phyloP scores from a whole-genome alignment of 257 asterid genomes.

The Salvia hispanica region DNA sequence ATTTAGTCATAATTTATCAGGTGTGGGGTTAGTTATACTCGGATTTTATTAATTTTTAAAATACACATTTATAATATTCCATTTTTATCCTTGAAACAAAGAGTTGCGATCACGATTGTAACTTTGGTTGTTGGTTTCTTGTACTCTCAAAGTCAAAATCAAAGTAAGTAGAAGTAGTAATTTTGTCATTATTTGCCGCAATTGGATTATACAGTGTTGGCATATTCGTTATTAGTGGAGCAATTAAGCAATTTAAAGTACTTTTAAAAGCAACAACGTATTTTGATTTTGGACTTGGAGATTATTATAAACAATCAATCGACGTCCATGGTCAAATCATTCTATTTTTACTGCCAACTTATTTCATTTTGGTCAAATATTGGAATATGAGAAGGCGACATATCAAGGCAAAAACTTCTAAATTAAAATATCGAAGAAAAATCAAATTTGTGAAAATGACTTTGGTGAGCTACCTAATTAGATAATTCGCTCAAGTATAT shows the following conservation, averaged over 20 bases:
- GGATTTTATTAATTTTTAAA: too few relatives aligned
- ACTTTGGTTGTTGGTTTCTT: constrained; percentile 15
- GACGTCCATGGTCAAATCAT: constrained; percentile 29
- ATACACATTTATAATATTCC: not conserved
- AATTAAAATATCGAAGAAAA: not conserved
- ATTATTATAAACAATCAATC: constrained; percentile 16
- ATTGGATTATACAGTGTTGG: constrained; percentile 10
- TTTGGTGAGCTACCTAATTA: not conserved
- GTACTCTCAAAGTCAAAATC: constrained; percentile 41
- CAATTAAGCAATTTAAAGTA: constrained; percentile 22
- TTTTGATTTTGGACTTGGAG: not conserved
- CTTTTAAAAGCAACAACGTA: not conserved
- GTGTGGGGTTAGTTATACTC: too few relatives aligned
- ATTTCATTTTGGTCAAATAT: constrained; percentile 29
- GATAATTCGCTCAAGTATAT: not conserved
- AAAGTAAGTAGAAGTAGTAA: constrained; percentile 16
- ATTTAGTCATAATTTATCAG: too few relatives aligned
- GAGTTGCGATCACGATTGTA: not conserved
- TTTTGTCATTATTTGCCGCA: constrained; percentile 20
- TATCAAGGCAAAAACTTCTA: not conserved
- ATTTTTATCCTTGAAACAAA: not conserved
- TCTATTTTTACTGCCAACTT: constrained; percentile 5
- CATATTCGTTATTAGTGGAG: constrained; percentile 7
- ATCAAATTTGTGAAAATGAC: not conserved
- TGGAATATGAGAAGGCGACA: constrained; percentile 14